Percentiles rank a stretch among this genome's conserved stretches.
Conservation (phyloP, 163 green algal species). For the Scenedesmus sp. region DNA sequence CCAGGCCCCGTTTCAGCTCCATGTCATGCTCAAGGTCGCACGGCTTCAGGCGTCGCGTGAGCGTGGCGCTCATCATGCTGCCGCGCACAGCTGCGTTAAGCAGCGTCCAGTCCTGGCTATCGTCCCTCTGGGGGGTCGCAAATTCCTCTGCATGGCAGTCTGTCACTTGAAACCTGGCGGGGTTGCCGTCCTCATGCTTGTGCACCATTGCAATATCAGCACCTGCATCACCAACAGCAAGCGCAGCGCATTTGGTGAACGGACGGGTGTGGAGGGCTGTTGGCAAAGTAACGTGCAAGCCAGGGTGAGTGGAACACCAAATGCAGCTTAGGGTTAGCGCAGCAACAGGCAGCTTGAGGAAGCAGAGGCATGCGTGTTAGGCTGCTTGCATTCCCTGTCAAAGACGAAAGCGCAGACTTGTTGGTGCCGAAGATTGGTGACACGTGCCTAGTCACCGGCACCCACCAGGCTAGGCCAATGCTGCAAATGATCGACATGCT, state of each 20-base stretch:
- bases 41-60: neutral
- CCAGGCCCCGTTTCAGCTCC: neutral
- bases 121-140: neutral
- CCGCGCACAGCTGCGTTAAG: neutral
- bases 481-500: too few species aligned
- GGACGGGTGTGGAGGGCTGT: too few species aligned
- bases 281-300: neutral
- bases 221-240: neutral
- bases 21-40: neutral
- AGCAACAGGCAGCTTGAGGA: too few species aligned
- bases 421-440: too few species aligned
- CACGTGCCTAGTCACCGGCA: too few species aligned
- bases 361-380: too few species aligned
- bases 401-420: too few species aligned
- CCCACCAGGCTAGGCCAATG: too few species aligned
- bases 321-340: neutral
- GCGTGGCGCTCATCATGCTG: neutral
- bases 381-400: too few species aligned
- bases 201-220: slow-evolving; percentile 18
- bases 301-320: neutral
- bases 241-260: too few species aligned
- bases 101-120: neutral
- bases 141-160: neutral
- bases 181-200: neutral
- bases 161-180: neutral